phyloP scores from a whole-genome alignment of 306 rosid species.

The Cucurbita argyrosperma region DNA sequence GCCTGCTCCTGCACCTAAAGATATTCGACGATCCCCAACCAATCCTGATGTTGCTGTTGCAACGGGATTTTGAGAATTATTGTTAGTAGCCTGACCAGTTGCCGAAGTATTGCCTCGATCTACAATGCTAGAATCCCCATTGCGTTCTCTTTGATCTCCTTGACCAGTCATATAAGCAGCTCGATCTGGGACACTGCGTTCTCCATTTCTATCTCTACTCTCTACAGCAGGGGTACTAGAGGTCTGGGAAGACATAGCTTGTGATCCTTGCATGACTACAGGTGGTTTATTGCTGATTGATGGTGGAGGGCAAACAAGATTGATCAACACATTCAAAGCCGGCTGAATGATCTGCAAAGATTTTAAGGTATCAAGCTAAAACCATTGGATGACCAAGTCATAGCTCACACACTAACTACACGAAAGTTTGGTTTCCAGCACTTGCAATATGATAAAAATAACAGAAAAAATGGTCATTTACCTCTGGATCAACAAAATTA shows the following conservation, averaged over 20 bases:
- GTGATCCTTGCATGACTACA: slow-evolving; percentile 51
- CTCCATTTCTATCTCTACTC: slow-evolving; percentile 51
- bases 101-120: slow-evolving; percentile 37
- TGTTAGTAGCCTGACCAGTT: slow-evolving; percentile 21
- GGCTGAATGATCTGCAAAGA: slow-evolving; percentile 87
- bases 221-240: slow-evolving; percentile 39
- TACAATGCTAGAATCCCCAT: slow-evolving; percentile 38
- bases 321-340: slow-evolving; percentile 78
- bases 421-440: slow-evolving; percentile 4
- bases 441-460: neutral
- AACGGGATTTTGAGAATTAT: slow-evolving; percentile 41
- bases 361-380: neutral
- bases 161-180: slow-evolving; percentile 32
- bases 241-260: slow-evolving; percentile 41
- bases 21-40: slow-evolving; percentile 94
- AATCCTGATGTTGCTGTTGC: slow-evolving; percentile 59
- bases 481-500: slow-evolving; percentile 92
- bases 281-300: slow-evolving; percentile 87
- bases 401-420: neutral
- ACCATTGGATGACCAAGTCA: neutral
- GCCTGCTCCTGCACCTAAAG: slow-evolving; percentile 89
- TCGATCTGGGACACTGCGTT: slow-evolving; percentile 25
- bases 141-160: slow-evolving; percentile 56
- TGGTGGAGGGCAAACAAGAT: slow-evolving; percentile 97
- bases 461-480: slow-evolving; percentile 8